Percentiles rank a stretch among this genome's conserved stretches.
Conservation (phyloP, 345 rosid genomes). For the Citrus australasica region DNA sequence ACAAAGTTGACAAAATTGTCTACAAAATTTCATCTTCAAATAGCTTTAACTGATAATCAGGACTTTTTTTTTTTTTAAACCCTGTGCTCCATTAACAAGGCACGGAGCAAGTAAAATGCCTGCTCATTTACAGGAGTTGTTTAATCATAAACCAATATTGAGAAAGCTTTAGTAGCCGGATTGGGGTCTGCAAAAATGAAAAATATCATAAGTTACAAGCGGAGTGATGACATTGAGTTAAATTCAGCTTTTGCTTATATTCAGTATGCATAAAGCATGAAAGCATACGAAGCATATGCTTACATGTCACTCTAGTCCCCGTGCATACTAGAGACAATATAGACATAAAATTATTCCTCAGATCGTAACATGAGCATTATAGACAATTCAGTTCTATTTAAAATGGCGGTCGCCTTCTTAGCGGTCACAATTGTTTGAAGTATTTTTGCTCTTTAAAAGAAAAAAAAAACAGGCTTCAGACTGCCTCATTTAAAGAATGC, state of each 20-base stretch:
- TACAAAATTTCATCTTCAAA: too few relatives aligned
- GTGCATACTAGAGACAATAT: conserved; percentile 45
- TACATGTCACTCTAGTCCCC: conserved; percentile 41
- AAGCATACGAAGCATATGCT: too few relatives aligned
- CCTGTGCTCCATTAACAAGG: background rate
- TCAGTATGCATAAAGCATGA: too few relatives aligned
- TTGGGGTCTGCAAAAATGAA: conserved; percentile 61
- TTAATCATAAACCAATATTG: conserved; percentile 80
- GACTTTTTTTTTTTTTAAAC: background rate
- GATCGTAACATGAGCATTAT: too few relatives aligned
- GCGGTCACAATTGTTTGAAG: background rate
- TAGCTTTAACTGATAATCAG: too few relatives aligned
- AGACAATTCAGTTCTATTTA: background rate
- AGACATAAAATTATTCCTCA: background rate
- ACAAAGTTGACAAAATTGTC: background rate
- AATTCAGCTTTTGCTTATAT: too few relatives aligned
- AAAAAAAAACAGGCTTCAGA: background rate
- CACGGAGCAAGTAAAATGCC: background rate
- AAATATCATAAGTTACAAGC: conserved; percentile 11
- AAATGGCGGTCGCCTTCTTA: background rate
- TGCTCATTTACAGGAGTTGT: conserved; percentile 25
- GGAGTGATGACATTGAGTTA: background rate
- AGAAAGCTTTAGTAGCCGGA: conserved; percentile 84
- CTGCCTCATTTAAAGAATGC: background rate
- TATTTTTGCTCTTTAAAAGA: background rate